These are phyloP conservation scores for Starmera stellimalicola DNA, from an alignment of 1,139 yeast genomes.

Conservation along the genomic window DNA sequence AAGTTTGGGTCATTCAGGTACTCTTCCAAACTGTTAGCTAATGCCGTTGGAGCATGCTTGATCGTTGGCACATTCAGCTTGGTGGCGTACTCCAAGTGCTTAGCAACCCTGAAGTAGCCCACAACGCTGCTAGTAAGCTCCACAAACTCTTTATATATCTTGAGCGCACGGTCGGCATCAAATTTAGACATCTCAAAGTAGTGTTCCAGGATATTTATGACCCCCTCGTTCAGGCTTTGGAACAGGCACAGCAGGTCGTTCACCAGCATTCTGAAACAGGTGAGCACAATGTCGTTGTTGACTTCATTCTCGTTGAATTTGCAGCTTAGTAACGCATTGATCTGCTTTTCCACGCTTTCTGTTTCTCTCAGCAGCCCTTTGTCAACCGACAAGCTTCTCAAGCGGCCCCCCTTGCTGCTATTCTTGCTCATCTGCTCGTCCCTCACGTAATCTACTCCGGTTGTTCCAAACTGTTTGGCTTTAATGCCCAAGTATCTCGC, in stretches of 20 bases:
- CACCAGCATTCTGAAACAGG: constrained; percentile 79
- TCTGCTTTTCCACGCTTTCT: constrained; percentile 77
- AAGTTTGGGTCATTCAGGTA: constrained; percentile 82
- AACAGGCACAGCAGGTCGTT: constrained; percentile 78
- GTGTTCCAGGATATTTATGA: constrained; percentile 83
- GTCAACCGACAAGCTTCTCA: constrained; percentile 58
- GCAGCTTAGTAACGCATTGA: constrained; percentile 66
- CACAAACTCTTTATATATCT: constrained; percentile 76
- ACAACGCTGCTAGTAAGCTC: constrained; percentile 84
- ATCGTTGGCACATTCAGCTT: constrained; percentile 91
- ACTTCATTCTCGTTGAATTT: constrained; percentile 59
- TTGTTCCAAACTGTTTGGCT: constrained; percentile 56
- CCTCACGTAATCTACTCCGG: constrained; percentile 70
- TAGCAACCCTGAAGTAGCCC: constrained; percentile 79
- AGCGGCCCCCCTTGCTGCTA: constrained; percentile 49
- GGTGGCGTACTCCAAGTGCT: constrained; percentile 77
- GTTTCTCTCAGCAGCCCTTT: constrained; percentile 78
- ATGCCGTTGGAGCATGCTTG: constrained; percentile 93
- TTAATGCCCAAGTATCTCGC: constrained; percentile 61
- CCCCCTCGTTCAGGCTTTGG: constrained; percentile 91
- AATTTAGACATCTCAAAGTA: constrained; percentile 83
- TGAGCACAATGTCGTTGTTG: constrained; percentile 72
- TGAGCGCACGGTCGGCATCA: constrained; percentile 83
- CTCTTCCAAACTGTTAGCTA: constrained; percentile 79
- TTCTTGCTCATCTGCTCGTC: constrained; percentile 48